Evolutionary conservation across 805 yeast genomes (phyloP).

Genomic region (Sugiyamaella chiloensis): DNA sequence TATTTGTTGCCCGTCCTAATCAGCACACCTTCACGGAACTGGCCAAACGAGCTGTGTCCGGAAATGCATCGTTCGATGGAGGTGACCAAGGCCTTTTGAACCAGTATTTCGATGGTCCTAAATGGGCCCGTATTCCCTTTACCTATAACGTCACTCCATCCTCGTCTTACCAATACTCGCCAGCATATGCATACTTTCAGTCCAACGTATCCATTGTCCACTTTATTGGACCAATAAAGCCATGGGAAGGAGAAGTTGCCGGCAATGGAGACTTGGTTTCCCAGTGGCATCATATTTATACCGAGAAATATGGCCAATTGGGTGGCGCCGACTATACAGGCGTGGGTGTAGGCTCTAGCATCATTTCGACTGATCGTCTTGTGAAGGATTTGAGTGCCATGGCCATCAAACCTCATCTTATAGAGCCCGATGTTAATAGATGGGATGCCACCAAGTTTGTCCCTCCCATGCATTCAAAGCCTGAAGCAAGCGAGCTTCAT

Average conservation of each 20-base stretch:
- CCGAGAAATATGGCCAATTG: slow-evolving; percentile 5
- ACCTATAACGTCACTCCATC: slow-evolving; percentile 76
- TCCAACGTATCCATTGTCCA: slow-evolving; percentile 40
- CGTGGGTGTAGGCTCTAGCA: too few species aligned
- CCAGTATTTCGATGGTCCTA: slow-evolving; percentile 50
- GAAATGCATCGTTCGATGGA: slow-evolving; percentile 65
- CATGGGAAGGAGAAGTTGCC: slow-evolving; percentile 32
- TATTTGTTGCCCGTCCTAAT: slow-evolving; percentile 59
- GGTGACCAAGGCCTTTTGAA: slow-evolving; percentile 91
- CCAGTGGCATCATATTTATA: slow-evolving; percentile 20
- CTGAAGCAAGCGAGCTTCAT: slow-evolving; percentile 26
- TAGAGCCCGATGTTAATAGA: slow-evolving; percentile 21
- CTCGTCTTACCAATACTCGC: slow-evolving; percentile 63
- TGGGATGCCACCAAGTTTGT: slow-evolving; percentile 29
- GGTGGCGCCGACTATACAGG: neutral
- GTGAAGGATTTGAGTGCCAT: neutral
- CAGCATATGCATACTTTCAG: slow-evolving; percentile 59
- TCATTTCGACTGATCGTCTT: neutral
- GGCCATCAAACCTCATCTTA: slow-evolving; percentile 8
- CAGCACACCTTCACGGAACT: slow-evolving; percentile 42
- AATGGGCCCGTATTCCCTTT: slow-evolving; percentile 76
- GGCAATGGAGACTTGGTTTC: slow-evolving; percentile 14
- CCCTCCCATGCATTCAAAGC: slow-evolving; percentile 26
- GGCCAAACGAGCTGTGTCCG: slow-evolving; percentile 25
- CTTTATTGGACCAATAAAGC: slow-evolving; percentile 39